Evolutionary conservation across 495 filamentous ascomycete species (phyloP).

Genomic region (Penicillium robsamsonii): DNA sequence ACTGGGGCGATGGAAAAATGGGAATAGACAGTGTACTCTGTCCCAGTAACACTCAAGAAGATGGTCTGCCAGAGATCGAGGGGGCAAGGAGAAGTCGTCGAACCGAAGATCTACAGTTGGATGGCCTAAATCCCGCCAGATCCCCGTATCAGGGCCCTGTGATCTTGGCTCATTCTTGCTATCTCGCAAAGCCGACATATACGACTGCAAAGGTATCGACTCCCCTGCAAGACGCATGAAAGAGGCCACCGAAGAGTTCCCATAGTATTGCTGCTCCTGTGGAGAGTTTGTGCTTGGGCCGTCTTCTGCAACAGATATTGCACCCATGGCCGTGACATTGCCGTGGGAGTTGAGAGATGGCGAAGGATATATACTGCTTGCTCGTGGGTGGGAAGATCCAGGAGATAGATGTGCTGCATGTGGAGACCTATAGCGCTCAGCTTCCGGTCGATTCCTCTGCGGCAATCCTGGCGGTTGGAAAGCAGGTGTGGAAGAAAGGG

Average conservation of each 20-base stretch:
- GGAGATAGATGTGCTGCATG: background rate
- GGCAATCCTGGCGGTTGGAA: background rate
- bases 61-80: constrained; percentile 45
- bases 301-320: constrained; percentile 28
- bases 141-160: constrained; percentile 16
- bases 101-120: constrained; percentile 21
- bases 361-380: constrained; percentile 14
- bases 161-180: constrained; percentile 7
- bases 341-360: constrained; percentile 25
- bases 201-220: constrained; percentile 22
- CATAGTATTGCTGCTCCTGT: constrained; percentile 39
- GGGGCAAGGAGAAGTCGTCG: constrained; percentile 38
- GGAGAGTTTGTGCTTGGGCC: constrained; percentile 26
- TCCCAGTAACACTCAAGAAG: constrained; percentile 43
- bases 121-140: constrained; percentile 25
- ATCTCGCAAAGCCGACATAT: constrained; percentile 17
- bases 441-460: constrained; percentile 3
- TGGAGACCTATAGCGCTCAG: constrained; percentile 5
- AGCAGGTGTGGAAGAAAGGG: constrained; percentile 1
- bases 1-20: constrained; percentile 45
- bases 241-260: constrained; percentile 42
- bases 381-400: background rate
- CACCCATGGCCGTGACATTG: constrained; percentile 40
- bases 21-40: constrained; percentile 42
- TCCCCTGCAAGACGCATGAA: constrained; percentile 42